Percentiles rank a stretch among this genome's conserved stretches.
Evolutionary conservation across 1,284 basidiomycete species (phyloP).

Genomic region (Ustilago bromivora): DNA sequence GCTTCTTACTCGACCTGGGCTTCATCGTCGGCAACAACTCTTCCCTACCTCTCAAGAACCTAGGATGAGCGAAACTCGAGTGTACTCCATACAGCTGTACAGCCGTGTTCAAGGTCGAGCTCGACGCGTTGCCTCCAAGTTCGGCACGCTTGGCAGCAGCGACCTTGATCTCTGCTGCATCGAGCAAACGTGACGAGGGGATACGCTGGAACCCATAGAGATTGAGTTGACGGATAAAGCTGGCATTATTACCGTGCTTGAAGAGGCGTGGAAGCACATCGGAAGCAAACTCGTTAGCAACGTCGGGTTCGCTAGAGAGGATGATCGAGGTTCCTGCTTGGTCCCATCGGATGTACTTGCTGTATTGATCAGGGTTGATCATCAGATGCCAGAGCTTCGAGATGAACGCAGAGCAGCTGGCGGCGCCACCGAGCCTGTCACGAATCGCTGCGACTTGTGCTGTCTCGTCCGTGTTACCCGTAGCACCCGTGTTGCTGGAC

Average conservation of each 20-base stretch:
- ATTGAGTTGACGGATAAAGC: constrained; percentile 68
- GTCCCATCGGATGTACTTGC: constrained; percentile 65
- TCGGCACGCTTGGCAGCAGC: constrained; percentile 48
- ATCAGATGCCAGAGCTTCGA: constrained; percentile 69
- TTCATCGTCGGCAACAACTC: constrained; percentile 67
- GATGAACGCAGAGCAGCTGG: constrained; percentile 69
- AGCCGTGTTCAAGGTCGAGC: constrained; percentile 61
- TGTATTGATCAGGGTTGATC: constrained; percentile 65
- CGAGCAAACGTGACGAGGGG: constrained; percentile 63
- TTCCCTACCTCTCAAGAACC: constrained; percentile 64
- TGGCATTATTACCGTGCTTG: constrained; percentile 69
- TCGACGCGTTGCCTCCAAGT: constrained; percentile 13
- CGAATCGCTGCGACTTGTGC: constrained; percentile 67
- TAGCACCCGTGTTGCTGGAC: constrained; percentile 45
- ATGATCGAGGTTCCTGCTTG: constrained; percentile 67
- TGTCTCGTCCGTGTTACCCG: constrained; percentile 58
- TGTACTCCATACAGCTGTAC: constrained; percentile 66
- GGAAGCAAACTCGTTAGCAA: constrained; percentile 66
- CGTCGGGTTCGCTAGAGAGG: constrained; percentile 64
- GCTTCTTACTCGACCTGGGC: constrained; percentile 68
- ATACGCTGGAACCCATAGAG: constrained; percentile 69
- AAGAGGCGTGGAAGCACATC: constrained; percentile 66
- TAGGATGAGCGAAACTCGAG: constrained; percentile 67
- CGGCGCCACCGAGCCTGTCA: constrained; percentile 66
- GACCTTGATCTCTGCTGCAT: constrained; percentile 61